phyloP scores from a whole-genome alignment of 805 yeast genomes.

The Lipomyces yamanashiensis region DNA sequence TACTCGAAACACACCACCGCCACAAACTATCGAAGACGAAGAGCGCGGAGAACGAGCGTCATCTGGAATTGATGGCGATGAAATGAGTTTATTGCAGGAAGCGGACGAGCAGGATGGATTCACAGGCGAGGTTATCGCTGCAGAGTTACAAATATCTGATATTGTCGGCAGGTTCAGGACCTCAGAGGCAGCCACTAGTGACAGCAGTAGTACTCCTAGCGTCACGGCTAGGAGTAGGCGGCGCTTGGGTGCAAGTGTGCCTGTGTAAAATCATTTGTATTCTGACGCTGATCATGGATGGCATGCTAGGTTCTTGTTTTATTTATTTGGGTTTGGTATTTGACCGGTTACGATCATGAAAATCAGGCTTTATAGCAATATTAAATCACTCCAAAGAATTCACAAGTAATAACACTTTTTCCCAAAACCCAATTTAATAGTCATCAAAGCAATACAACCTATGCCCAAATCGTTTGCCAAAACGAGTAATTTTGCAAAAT shows the following conservation, averaged over 20 bases:
- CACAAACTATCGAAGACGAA: constrained; percentile 26
- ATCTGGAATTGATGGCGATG: background rate
- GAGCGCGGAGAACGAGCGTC: constrained; percentile 20
- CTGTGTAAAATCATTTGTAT: background rate
- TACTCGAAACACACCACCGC: background rate
- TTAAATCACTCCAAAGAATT: too few relatives aligned
- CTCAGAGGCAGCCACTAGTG: background rate
- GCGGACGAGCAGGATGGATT: constrained; percentile 32
- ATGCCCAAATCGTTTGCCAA: too few relatives aligned
- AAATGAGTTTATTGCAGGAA: constrained; percentile 6
- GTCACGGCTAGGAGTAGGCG: background rate
- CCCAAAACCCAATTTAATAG: too few relatives aligned
- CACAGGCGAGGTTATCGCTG: constrained; percentile 34
- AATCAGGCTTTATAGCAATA: too few relatives aligned
- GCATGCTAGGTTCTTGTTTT: background rate
- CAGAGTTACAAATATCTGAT: constrained; percentile 25
- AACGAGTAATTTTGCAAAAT: too few relatives aligned
- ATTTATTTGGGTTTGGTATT: background rate
- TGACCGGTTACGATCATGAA: too few relatives aligned
- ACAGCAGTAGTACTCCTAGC: background rate
- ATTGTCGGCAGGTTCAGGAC: constrained; percentile 14
- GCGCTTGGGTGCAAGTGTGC: constrained; percentile 1
- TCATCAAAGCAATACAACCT: too few relatives aligned
- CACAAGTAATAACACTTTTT: too few relatives aligned
- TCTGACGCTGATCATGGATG: background rate